These are phyloP conservation scores for Euclidium syriacum DNA, from an alignment of 345 rosid species.

Conservation along the genomic window DNA sequence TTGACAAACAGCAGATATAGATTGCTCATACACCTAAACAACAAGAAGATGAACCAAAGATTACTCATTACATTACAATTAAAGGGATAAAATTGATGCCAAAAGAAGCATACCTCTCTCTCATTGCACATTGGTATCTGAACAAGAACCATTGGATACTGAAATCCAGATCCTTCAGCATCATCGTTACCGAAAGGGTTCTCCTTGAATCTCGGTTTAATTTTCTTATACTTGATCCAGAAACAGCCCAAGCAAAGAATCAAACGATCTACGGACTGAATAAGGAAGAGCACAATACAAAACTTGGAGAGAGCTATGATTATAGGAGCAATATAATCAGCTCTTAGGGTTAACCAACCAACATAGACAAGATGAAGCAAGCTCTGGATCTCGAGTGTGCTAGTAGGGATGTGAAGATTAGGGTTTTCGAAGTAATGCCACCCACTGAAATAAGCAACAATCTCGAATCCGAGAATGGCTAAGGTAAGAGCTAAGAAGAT, in stretches of 20 bases:
- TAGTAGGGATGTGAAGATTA: constrained; percentile 54
- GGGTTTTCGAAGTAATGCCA: constrained; percentile 75
- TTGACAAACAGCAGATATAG: constrained; percentile 80
- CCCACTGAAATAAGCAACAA: constrained; percentile 65
- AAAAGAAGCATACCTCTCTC: constrained; percentile 47
- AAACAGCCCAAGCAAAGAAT: constrained; percentile 70
- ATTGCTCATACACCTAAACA: constrained; percentile 70
- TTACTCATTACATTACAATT: neutral
- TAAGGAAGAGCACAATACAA: constrained; percentile 63
- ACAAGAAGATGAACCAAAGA: constrained; percentile 11
- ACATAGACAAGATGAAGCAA: constrained; percentile 55
- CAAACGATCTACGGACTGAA: constrained; percentile 75
- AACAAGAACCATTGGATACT: constrained; percentile 81
- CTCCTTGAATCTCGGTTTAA: constrained; percentile 52
- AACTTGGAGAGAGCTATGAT: constrained; percentile 59
- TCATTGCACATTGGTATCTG: constrained; percentile 90
- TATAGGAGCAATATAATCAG: constrained; percentile 62
- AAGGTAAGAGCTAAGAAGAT: constrained; percentile 46
- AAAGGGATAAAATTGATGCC: neutral
- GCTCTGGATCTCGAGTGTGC: constrained; percentile 52
- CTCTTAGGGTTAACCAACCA: constrained; percentile 55
- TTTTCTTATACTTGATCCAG: constrained; percentile 74
- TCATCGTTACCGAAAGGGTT: constrained; percentile 52
- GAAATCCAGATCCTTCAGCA: constrained; percentile 45
- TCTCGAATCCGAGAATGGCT: constrained; percentile 53